Evolutionary conservation across 2,329 filamentous ascomycete genomes (phyloP).

Genomic region (Arthrobotrys conoides): DNA sequence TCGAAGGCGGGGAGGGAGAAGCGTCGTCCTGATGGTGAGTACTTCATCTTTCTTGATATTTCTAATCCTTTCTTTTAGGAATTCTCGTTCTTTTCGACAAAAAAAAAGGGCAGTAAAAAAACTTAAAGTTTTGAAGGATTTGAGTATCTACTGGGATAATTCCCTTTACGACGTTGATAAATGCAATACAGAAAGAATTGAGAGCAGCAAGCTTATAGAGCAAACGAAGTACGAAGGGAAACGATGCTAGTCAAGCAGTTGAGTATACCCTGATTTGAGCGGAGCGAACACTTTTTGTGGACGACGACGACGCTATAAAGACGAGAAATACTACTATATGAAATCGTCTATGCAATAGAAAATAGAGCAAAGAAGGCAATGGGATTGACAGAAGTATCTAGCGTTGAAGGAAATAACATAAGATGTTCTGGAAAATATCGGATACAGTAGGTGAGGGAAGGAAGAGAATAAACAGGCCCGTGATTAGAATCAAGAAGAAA

Average conservation of each 20-base stretch:
- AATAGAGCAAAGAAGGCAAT: background rate
- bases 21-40: constrained; percentile 19
- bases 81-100: background rate
- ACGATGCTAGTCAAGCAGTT: too few species aligned
- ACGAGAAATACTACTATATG: too few species aligned
- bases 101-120: background rate
- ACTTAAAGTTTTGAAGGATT: background rate
- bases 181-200: background rate
- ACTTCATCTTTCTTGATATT: constrained; percentile 22
- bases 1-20: constrained; percentile 40
- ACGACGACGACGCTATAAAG: too few species aligned
- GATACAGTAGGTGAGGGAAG: background rate
- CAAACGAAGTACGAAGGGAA: too few species aligned
- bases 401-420: background rate
- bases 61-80: background rate
- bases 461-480: background rate
- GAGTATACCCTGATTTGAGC: too few species aligned
- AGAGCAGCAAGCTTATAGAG: too few species aligned
- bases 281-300: too few species aligned
- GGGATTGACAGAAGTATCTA: background rate
- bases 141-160: constrained; percentile 9
- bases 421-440: background rate
- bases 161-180: background rate
- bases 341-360: too few species aligned
- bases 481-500: background rate